Percentiles rank a stretch among this genome's conserved stretches.
Evolutionary conservation across 805 yeast species (phyloP).

Genomic region (Spathaspora boniae): DNA sequence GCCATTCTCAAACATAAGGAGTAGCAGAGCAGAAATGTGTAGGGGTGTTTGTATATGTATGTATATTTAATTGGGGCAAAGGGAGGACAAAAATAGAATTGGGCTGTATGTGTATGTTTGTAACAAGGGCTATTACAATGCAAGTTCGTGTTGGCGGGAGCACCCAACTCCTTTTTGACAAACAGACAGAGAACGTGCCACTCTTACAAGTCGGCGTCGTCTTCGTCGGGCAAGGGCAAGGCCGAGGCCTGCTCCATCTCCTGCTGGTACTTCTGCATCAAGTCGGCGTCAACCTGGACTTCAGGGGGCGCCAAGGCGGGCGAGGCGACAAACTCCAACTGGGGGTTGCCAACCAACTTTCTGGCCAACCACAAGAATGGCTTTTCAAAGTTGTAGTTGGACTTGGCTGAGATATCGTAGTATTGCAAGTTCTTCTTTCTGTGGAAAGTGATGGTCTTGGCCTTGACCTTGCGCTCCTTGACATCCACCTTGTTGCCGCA

Average conservation of each 20-base stretch:
- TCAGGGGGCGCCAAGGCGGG: conserved; percentile 99
- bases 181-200: not conserved
- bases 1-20: conserved; percentile 13
- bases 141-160: not conserved
- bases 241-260: conserved; percentile 99
- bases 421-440: conserved; percentile 99
- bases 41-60: not conserved
- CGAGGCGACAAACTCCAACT: conserved; percentile 96
- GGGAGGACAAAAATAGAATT: not conserved
- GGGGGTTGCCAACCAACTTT: conserved; percentile 97
- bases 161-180: conserved; percentile 1
- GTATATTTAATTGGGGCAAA: not conserved
- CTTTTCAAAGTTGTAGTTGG: conserved; percentile 99
- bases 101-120: not conserved
- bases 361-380: conserved; percentile 99
- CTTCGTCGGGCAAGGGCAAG: conserved; percentile 99
- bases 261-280: conserved; percentile 98
- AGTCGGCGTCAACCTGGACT: conserved; percentile 92
- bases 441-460: conserved; percentile 99
- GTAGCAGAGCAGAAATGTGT: not conserved
- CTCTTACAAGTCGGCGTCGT: conserved; percentile 93
- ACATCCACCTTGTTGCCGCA: conserved; percentile 99
- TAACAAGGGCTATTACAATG: not conserved
- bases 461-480: conserved; percentile 99
- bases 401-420: conserved; percentile 99